phyloP scores from a whole-genome alignment of 2,329 filamentous ascomycete species.

The Cladophialophora yegresii region DNA sequence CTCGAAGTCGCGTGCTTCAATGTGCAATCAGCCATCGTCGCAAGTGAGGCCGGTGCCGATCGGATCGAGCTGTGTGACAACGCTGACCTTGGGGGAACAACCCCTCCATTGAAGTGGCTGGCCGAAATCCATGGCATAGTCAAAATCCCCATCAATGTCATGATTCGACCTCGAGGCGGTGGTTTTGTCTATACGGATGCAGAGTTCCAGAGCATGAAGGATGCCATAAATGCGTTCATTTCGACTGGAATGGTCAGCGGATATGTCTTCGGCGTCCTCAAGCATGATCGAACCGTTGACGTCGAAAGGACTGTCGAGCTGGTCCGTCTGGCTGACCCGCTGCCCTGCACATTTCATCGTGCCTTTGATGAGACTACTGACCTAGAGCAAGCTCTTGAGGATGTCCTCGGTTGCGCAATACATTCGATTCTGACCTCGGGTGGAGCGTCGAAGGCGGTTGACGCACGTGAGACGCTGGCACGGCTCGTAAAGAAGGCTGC shows the following conservation, averaged over 20 bases:
- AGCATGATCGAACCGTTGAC: slow-evolving; percentile 43
- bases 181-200: slow-evolving; percentile 48
- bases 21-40: slow-evolving; percentile 46
- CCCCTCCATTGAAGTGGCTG: slow-evolving; percentile 42
- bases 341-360: slow-evolving; percentile 58
- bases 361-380: slow-evolving; percentile 50
- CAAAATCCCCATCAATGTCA: slow-evolving; percentile 53
- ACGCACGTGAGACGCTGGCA: slow-evolving; percentile 43
- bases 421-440: slow-evolving; percentile 54
- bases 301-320: slow-evolving; percentile 46
- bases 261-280: slow-evolving; percentile 57
- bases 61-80: slow-evolving; percentile 56
- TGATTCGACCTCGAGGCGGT: slow-evolving; percentile 56
- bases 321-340: slow-evolving; percentile 45
- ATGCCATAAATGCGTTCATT: slow-evolving; percentile 44
- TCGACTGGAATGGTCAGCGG: slow-evolving; percentile 44
- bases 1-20: slow-evolving; percentile 23
- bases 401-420: slow-evolving; percentile 51
- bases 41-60: slow-evolving; percentile 49
- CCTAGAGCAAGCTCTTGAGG: slow-evolving; percentile 41
- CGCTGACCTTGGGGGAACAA: slow-evolving; percentile 47
- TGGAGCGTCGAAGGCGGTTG: slow-evolving; percentile 40
- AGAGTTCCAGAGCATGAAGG: slow-evolving; percentile 51
- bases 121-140: slow-evolving; percentile 28
- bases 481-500: slow-evolving; percentile 31